Evolutionary conservation across 805 yeast genomes (phyloP), one percentile per base, ranked within the genome.

Genomic region (Saccharomyces paradoxus): DNA sequence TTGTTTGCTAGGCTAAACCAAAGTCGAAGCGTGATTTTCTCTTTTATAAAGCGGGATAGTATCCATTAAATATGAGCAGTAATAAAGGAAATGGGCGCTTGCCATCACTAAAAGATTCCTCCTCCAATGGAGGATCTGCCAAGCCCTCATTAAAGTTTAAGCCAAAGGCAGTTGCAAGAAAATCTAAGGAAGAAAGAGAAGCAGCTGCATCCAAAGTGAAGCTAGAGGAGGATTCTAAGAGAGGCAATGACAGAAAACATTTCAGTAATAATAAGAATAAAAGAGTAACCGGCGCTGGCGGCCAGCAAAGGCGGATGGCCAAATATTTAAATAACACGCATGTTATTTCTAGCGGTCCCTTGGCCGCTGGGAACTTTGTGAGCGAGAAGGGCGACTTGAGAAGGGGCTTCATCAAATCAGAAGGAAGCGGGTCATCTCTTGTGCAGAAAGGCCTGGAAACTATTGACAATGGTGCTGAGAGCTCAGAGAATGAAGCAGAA

Each of bases 141-240:
- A 65, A 81, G 61, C 80, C 87, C 7, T 75, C 81, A 2, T 72
- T 86, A 56, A 85, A 86, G 69, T 91, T 91, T 71, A 83, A 84
- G 69, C 97, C 97, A 2, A 91, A 91, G 69, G 84, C 78, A 1
- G 96, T 91, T 47, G 90, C 90, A 0, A 77, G 97, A 70, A 82
- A 89, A 66, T 74, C 89, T 10, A 85, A 88, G 61, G 91, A 87
- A 61, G 96, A 89, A 61, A 76, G 96, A 67, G 96, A 83, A 24
- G 83, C 87, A 28, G 80, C 81, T 53, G 91, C 90, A 0, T 89
- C 90, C 4, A 78, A 75, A 59, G 72, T 77, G 56, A 73, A 63
- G 61, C 54, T 57, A 56, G 62, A 61, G 58, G 48, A 51, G 51
- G 56, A 53, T n/a, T 53, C 50, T 31, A 46, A 52, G 7, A 41